These are phyloP conservation scores for Orobanche coerulescens DNA, from an alignment of 257 asterid genomes.

Conservation along the genomic window DNA sequence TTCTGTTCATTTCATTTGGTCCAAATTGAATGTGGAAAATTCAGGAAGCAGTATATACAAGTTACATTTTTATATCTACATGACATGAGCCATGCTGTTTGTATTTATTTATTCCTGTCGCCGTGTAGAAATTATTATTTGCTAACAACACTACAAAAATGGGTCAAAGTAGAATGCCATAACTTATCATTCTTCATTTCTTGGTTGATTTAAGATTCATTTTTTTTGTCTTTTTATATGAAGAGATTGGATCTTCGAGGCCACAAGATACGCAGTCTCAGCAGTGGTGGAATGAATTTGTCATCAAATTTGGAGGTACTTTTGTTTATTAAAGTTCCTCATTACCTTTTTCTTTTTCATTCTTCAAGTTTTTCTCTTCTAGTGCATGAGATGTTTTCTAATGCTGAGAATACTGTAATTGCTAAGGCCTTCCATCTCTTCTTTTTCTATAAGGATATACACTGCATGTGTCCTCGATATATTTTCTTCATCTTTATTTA, in stretches of 20 bases:
- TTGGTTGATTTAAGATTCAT: conserved; percentile 15
- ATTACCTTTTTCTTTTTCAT: conserved; percentile 4
- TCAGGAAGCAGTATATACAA: conserved; percentile 7
- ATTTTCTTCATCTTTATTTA: background rate
- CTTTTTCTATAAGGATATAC: background rate
- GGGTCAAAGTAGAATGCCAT: conserved; percentile 6
- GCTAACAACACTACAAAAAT: background rate
- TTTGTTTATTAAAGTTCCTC: conserved; percentile 13
- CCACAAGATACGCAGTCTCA: conserved; percentile 80
- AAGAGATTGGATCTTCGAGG: conserved; percentile 99
- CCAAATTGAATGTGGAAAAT: background rate
- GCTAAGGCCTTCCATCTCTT: background rate
- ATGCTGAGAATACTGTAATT: conserved; percentile 7
- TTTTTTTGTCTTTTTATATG: conserved; percentile 21
- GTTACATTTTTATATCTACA: background rate
- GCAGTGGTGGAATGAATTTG: conserved; percentile 57
- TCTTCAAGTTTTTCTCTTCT: background rate
- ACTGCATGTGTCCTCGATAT: conserved; percentile 1
- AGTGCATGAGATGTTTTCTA: background rate
- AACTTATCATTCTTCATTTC: conserved; percentile 14
- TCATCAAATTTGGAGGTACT: conserved; percentile 86
- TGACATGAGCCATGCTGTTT: background rate
- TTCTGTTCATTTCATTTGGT: conserved; percentile 13
- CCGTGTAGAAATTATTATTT: conserved; percentile 6
- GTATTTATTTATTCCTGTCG: conserved; percentile 10